Evolutionary conservation across 805 yeast species (phyloP), one percentile per base, ranked within the genome.

Genomic region (Candida maesae): DNA sequence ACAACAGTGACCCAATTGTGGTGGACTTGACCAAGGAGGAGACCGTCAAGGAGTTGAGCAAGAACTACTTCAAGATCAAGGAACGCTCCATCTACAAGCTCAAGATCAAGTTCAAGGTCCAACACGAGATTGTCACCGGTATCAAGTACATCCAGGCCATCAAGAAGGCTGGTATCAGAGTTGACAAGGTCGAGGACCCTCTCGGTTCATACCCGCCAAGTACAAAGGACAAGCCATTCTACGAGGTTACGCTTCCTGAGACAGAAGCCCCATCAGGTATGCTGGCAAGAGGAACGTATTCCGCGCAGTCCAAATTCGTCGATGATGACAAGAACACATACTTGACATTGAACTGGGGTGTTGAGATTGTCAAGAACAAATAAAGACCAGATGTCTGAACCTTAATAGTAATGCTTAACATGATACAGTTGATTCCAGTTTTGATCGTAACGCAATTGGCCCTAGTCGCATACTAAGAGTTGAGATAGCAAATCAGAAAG

Each of bases 211-310:
- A 81, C 61, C 90, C 95, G 9, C 97, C 97, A 52, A 85, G 78
- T 61, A 88, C 96, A 4, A 70, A 67, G 42, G 86, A 77, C 32
- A 85, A 82, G 58, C 95, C 95, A 8, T 82, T 63, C 59, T 89
- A 85, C 59, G 86, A 78, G 64, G 73, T 71, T 41, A 61, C 74
- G 54, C 56, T 76, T 32, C 74, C 78, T 4, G 78, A 76, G 56
- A 89, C 84, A 45, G 95, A 88, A 62, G 96, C 96, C 6, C 97
- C 97, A 27, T 74, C 87, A 34, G 97, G 97, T 1, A 63, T 90
- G 61, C 64, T 90, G 49, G 95, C 93, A 3, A 78, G 97, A 64
- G 96, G 96, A 29, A 72, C 77, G 36, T 90, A 87, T 66, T 75
- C 81, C 33, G 95, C 95, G 6, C 71, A 75, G 26, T 81, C 95